Conservation (phyloP, 2,329 filamentous ascomycete species). For the Orbilia quercus region DNA sequence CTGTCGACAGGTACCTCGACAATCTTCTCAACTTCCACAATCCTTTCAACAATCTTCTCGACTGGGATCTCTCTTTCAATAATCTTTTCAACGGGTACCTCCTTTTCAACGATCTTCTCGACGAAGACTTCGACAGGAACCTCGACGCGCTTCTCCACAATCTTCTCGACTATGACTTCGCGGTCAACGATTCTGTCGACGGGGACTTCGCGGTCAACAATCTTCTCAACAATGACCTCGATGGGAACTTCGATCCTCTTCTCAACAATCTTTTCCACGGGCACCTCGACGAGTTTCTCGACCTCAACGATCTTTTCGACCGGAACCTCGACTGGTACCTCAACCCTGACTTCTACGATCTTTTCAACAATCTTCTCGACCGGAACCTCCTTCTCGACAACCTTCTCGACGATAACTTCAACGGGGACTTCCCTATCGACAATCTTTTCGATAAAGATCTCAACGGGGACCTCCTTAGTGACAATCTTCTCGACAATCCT, state of each 20-base stretch:
- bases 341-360: constrained; percentile 36
- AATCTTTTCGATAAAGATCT: constrained; percentile 45
- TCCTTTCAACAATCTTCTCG: constrained; percentile 28
- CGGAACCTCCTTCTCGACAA: constrained; percentile 29
- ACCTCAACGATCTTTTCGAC: constrained; percentile 44
- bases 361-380: constrained; percentile 49
- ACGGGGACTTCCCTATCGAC: constrained; percentile 43
- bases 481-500: constrained; percentile 40
- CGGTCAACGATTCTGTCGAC: constrained; percentile 49
- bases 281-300: constrained; percentile 37
- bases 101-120: constrained; percentile 38
- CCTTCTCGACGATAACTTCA: constrained; percentile 30
- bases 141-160: constrained; percentile 46
- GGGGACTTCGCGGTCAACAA: constrained; percentile 42
- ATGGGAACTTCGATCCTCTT: constrained; percentile 40
- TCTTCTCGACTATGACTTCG: constrained; percentile 25
- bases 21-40: constrained; percentile 26
- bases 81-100: constrained; percentile 35
- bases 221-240: constrained; percentile 33
- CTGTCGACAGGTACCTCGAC: constrained; percentile 42
- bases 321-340: constrained; percentile 36
- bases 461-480: constrained; percentile 40
- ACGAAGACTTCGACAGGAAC: constrained; percentile 30
- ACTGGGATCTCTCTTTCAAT: constrained; percentile 33
- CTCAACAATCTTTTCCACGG: constrained; percentile 50